Conservation (phyloP, 441 rosid genomes). For the Theobroma grandiflorum region DNA sequence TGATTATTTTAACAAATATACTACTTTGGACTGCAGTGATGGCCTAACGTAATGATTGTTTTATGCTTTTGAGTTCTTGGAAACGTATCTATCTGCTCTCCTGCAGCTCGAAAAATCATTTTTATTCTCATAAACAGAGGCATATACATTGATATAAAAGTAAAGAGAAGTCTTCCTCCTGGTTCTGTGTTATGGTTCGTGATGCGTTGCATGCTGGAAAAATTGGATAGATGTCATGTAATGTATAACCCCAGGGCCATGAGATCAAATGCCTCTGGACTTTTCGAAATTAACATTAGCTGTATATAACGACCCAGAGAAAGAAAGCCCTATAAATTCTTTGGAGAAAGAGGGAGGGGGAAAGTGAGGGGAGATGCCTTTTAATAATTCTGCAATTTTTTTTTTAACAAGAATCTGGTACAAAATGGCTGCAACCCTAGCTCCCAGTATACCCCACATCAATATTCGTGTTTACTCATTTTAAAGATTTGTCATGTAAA, state of each 20-base stretch:
- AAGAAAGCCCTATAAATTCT: background rate
- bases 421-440: conserved; percentile 9
- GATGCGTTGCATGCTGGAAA: background rate
- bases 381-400: background rate
- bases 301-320: background rate
- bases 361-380: conserved; percentile 8
- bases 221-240: conserved; percentile 3
- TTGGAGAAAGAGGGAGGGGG: too few species aligned
- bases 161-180: background rate
- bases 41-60: background rate
- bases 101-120: background rate
- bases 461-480: background rate
- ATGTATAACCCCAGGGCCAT: background rate
- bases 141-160: background rate
- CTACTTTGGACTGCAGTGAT: background rate
- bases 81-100: background rate
- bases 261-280: background rate
- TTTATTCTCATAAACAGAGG: background rate
- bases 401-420: background rate
- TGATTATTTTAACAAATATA: background rate
- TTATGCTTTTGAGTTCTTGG: background rate
- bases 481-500: background rate
- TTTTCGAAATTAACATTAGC: background rate
- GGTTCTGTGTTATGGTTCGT: background rate
- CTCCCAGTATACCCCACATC: background rate